These are phyloP conservation scores for Trichopus zeylanicus DNA, from an alignment of 116 monocot species.

Conservation along the genomic window DNA sequence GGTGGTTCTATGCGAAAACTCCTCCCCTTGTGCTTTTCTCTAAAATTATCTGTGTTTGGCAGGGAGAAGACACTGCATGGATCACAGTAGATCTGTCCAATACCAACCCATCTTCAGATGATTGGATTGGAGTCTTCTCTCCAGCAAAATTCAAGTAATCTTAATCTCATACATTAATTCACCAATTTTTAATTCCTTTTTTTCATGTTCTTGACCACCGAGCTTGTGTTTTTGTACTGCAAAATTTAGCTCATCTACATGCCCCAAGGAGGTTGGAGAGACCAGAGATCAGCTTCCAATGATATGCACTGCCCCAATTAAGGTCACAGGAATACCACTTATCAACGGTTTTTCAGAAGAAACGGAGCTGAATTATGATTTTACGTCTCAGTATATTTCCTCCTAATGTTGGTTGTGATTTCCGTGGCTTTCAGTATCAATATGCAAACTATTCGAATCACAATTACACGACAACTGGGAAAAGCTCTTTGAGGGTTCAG, in stretches of 20 bases:
- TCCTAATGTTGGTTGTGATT: neutral
- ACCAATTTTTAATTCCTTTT: neutral
- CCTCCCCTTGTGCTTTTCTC: neutral
- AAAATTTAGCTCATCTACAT: constrained; percentile 44
- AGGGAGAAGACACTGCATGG: constrained; percentile 71
- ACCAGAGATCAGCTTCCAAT: constrained; percentile 37
- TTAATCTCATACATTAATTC: neutral
- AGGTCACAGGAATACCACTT: constrained; percentile 27
- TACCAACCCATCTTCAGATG: constrained; percentile 31
- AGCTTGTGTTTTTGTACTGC: neutral
- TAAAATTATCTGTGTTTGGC: constrained; percentile 1
- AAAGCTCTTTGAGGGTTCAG: constrained; percentile 40
- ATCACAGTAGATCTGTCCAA: constrained; percentile 31
- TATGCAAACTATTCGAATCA: constrained; percentile 60
- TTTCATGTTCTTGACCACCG: neutral
- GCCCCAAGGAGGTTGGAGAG: constrained; percentile 21
- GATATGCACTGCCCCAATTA: constrained; percentile 79
- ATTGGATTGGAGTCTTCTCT: constrained; percentile 96
- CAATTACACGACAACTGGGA: constrained; percentile 42
- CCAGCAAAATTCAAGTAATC: constrained; percentile 77
- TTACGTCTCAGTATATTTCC: neutral
- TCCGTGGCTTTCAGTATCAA: constrained; percentile 48
- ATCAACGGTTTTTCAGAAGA: neutral
- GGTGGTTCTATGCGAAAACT: no score
- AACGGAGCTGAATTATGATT: neutral